Evolutionary conservation across 2,329 filamentous ascomycete species (phyloP).

Genomic region (Pyrenophora teres): DNA sequence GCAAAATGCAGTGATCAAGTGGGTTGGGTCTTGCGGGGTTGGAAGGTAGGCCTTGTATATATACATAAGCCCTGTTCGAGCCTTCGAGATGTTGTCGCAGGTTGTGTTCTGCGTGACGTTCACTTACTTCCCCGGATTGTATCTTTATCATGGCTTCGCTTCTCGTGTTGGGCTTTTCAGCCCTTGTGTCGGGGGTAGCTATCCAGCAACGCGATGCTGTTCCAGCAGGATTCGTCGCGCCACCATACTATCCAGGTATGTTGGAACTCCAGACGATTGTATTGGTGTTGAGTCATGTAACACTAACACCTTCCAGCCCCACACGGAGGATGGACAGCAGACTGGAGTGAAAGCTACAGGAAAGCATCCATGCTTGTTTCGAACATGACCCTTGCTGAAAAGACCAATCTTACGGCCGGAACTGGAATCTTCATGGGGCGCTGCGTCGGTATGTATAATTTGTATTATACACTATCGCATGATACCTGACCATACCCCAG

Average conservation of each 20-base stretch:
- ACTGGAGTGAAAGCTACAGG: constrained; percentile 71
- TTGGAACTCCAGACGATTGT: neutral
- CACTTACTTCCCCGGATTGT: constrained; percentile 7
- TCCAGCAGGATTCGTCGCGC: constrained; percentile 42
- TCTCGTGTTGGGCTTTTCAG: constrained; percentile 27
- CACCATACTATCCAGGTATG: constrained; percentile 68
- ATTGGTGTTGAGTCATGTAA: neutral
- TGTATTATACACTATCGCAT: too few species aligned
- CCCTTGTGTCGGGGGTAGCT: constrained; percentile 28
- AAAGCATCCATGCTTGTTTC: constrained; percentile 72
- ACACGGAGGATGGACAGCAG: constrained; percentile 70
- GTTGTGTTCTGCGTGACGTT: constrained; percentile 3
- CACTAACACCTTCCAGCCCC: constrained; percentile 53
- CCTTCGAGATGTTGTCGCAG: neutral
- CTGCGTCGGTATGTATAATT: constrained; percentile 56
- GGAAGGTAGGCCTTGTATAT: constrained; percentile 1
- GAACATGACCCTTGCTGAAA: constrained; percentile 79
- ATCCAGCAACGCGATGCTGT: constrained; percentile 40
- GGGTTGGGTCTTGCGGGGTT: constrained; percentile 15
- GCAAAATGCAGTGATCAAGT: neutral
- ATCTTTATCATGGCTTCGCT: constrained; percentile 29
- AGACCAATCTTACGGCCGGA: constrained; percentile 76
- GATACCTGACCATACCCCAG: constrained; percentile 35
- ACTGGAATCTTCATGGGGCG: constrained; percentile 71
- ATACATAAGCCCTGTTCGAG: constrained; percentile 4